Evolutionary conservation across 129 eudicot genomes (phyloP), one percentile per base, ranked within the genome.

Genomic region (Lactuca saligna): DNA sequence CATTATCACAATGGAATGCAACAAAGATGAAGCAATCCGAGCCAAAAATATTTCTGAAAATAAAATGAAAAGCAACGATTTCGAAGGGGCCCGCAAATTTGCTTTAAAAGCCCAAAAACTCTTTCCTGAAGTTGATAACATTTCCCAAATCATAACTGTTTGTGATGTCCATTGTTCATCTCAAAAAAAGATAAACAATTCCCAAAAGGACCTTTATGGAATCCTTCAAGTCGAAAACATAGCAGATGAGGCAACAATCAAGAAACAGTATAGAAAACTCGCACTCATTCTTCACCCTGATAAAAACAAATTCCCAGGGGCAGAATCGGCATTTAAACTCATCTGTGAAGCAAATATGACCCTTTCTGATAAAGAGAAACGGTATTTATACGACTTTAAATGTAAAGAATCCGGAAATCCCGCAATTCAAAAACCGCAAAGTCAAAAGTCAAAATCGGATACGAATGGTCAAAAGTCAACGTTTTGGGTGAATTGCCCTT

Each of bases 261-360:
- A 65, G 82, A 93, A 93, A 68, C 98, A 93, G 31, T 93, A 86
- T 64, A 70, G 91, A 55, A 83, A 84, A 70, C 91, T 93, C 63
- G 98, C 98, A 39, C 90, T 93, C 4, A 16, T 49, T 63, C 91
- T 93, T 39, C 98, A 93, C 77, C 98, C 98, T 3, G 98, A 93
- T 65, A 93, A 93, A 72, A 93, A 93, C 82, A 82, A 81, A 37
- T 87, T 84, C 62, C 86, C 90, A 14, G 98, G 98, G 57, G 98
- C 98, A 38, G 98, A 93, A 84, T 80, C 95, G 73, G 98, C 98
- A 58, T 93, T 93, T 69, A 93, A 88, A 85, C 75, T 93, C 64
- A 80, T 93, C 61, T 85, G 88, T 50, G 87, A 89, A 74, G 96
- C 98, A 20, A 82, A 89, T 68, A 76, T 66, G 68, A 82, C 89